Percentiles rank a stretch among this genome's conserved stretches.
phyloP scores from a whole-genome alignment of 208 protist species.

The Trypanosomatidae sp. region DNA sequence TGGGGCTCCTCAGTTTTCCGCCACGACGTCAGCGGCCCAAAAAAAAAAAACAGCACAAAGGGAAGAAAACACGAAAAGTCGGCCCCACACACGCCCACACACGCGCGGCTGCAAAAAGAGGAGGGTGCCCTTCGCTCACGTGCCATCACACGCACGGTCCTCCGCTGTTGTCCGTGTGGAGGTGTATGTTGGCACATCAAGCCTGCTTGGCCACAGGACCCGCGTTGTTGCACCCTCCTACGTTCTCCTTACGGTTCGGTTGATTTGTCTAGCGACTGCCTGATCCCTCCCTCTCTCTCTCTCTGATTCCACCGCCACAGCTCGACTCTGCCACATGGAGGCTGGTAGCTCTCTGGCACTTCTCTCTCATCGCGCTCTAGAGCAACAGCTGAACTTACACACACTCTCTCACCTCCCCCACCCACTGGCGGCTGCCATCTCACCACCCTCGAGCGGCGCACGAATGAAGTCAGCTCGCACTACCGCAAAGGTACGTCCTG shows the following conservation, averaged over 20 bases:
- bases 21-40: not conserved
- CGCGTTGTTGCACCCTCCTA: not conserved
- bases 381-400: not conserved
- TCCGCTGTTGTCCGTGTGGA: not conserved
- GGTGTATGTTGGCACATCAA: not conserved
- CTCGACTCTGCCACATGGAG: not conserved
- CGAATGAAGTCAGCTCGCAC: conserved; percentile 2
- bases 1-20: not conserved
- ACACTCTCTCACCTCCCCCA: not conserved
- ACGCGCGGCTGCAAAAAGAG: not conserved
- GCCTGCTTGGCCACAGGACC: too few relatives aligned
- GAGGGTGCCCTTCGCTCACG: not conserved
- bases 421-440: not conserved
- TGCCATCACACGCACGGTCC: not conserved
- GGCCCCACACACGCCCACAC: not conserved
- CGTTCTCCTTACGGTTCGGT: not conserved
- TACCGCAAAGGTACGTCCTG: conserved; percentile 2
- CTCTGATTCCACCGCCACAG: too few relatives aligned
- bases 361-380: not conserved
- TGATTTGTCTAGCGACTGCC: not conserved
- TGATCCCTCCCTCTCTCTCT: too few relatives aligned
- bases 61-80: not conserved
- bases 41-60: not conserved
- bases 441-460: not conserved
- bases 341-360: not conserved